Conservation (phyloP, 768 basidiomycete genomes). For the Dioszegia hungarica region DNA sequence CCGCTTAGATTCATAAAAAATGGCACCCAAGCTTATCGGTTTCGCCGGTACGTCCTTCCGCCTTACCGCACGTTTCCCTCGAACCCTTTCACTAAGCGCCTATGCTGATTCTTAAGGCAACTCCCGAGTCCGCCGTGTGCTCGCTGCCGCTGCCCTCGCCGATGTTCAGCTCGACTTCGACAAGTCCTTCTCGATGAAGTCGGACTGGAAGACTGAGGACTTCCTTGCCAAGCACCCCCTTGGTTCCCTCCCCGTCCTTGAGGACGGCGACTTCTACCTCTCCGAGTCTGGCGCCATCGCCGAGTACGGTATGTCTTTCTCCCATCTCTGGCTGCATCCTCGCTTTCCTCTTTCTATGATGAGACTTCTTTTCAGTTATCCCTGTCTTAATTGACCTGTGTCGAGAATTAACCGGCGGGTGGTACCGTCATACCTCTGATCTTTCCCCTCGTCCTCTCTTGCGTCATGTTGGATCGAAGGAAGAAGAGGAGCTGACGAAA, state of each 20-base stretch:
- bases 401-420: conserved; percentile 55
- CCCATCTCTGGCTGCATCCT: background rate
- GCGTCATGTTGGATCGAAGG: background rate
- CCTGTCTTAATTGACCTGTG: conserved; percentile 63
- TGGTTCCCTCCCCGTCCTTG: conserved; percentile 65
- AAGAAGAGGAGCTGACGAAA: background rate
- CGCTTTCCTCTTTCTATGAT: conserved; percentile 44
- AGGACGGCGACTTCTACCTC: conserved; percentile 69
- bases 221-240: conserved; percentile 57
- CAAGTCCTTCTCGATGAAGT: conserved; percentile 44
- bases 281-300: conserved; percentile 78
- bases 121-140: conserved; percentile 42
- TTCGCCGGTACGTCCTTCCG: conserved; percentile 14
- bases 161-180: conserved; percentile 74
- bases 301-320: conserved; percentile 69
- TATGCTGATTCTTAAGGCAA: no score
- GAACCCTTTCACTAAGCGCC: no score
- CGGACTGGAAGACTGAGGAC: conserved; percentile 40
- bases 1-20: conserved; percentile 7
- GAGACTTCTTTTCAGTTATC: conserved; percentile 62
- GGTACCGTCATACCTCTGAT: conserved; percentile 50
- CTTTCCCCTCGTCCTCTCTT: conserved; percentile 9
- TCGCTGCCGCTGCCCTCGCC: conserved; percentile 58
- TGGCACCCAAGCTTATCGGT: conserved; percentile 29
- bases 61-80: conserved; percentile 1